Evolutionary conservation across 2,329 filamentous ascomycete genomes (phyloP).

Genomic region (Cladophialophora yegresii): DNA sequence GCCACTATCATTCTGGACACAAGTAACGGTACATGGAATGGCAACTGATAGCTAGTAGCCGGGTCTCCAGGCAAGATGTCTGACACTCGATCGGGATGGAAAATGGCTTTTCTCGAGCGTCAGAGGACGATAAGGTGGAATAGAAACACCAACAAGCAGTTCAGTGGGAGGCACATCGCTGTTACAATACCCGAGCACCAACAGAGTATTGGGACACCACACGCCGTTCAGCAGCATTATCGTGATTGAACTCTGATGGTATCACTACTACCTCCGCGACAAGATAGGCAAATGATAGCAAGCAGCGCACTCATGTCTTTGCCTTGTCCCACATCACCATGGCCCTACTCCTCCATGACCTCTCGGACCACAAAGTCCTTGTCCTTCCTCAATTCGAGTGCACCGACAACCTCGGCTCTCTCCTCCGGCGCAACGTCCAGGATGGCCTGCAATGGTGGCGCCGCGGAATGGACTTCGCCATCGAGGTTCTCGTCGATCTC

Average conservation of each 20-base stretch:
- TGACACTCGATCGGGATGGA: no score
- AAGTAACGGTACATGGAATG: no score
- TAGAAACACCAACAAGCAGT: no score
- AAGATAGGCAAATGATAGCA: neutral
- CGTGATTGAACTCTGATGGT: neutral
- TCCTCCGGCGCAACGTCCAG: constrained; percentile 29
- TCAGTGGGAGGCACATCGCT: neutral
- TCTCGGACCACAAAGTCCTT: constrained; percentile 17
- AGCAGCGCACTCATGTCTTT: neutral
- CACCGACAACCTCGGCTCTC: constrained; percentile 28
- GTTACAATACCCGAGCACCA: neutral
- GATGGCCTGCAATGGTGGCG: constrained; percentile 17
- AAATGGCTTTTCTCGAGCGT: no score
- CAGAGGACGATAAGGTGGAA: no score
- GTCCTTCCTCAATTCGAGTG: constrained; percentile 14
- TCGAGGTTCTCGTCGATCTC: constrained; percentile 38
- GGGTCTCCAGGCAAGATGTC: no score
- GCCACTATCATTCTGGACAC: no score
- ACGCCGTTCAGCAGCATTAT: neutral
- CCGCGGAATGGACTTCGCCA: constrained; percentile 23
- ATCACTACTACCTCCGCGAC: neutral
- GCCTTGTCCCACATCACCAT: neutral
- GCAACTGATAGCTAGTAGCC: no score
- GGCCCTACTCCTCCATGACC: constrained; percentile 10
- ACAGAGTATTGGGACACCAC: neutral